Conservation (phyloP, 2,329 filamentous ascomycete species). For the Penicillium sp. region DNA sequence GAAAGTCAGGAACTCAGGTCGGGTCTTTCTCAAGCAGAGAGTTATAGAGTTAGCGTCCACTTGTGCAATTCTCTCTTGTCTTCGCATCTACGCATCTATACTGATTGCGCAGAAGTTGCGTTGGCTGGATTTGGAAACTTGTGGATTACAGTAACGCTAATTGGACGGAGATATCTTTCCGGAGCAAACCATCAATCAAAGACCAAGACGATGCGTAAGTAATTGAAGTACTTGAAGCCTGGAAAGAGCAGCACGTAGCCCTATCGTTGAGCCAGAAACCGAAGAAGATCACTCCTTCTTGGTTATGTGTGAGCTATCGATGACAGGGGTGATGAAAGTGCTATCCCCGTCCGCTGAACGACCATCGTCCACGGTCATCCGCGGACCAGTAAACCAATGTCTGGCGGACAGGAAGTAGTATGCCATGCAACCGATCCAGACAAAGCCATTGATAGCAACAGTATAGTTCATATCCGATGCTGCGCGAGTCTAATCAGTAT, state of each 20-base stretch:
- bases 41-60: background rate
- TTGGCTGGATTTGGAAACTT: background rate
- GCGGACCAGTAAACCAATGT: slow-evolving; percentile 65
- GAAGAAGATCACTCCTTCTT: background rate
- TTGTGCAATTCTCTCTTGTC: too few species aligned
- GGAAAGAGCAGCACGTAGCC: too few species aligned
- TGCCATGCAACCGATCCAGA: slow-evolving; percentile 59
- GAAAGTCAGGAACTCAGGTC: background rate
- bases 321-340: background rate
- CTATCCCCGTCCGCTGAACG: slow-evolving; percentile 1
- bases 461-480: slow-evolving; percentile 64
- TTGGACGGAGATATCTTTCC: background rate
- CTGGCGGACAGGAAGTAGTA: slow-evolving; percentile 61
- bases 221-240: too few species aligned
- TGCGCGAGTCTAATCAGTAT: slow-evolving; percentile 15
- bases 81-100: too few species aligned
- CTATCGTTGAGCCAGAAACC: too few species aligned
- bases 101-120: too few species aligned
- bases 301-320: background rate
- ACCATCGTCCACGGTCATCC: slow-evolving; percentile 53
- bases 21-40: background rate
- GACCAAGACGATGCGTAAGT: too few species aligned
- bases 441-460: slow-evolving; percentile 60
- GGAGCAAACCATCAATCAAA: background rate
- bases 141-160: background rate